Conservation (phyloP, 1,284 basidiomycete species). For the Marasmius oreades region DNA sequence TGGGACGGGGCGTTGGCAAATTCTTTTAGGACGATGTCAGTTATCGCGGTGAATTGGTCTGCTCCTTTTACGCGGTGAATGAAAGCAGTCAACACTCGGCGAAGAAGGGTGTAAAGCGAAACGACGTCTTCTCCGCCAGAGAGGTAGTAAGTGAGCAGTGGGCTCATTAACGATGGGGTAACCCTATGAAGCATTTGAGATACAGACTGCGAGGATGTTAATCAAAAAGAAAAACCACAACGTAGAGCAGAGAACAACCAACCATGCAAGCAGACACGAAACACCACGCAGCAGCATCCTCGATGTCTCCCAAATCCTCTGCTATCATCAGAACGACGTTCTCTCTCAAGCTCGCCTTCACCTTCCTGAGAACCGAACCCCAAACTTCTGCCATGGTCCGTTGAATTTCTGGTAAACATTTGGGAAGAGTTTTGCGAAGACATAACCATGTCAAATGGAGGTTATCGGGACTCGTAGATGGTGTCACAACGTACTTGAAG, state of each 20-base stretch:
- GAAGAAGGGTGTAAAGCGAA: constrained; percentile 51
- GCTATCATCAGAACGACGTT: constrained; percentile 49
- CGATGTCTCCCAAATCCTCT: constrained; percentile 39
- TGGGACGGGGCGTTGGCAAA: constrained; percentile 21
- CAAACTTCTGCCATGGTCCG: constrained; percentile 75
- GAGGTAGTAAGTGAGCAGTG: constrained; percentile 56
- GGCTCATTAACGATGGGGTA: constrained; percentile 57
- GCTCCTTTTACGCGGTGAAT: constrained; percentile 75
- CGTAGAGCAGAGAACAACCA: constrained; percentile 20
- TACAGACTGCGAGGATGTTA: constrained; percentile 49
- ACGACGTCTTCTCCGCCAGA: constrained; percentile 33
- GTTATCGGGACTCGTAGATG: constrained; percentile 44
- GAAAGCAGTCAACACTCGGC: constrained; percentile 73
- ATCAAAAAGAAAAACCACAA: no score
- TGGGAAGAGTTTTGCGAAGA: constrained; percentile 46
- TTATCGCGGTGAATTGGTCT: constrained; percentile 58
- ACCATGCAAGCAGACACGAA: constrained; percentile 74
- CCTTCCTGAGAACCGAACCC: constrained; percentile 62
- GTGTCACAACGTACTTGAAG: constrained; percentile 69
- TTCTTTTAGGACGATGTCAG: constrained; percentile 46
- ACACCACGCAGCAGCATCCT: constrained; percentile 64
- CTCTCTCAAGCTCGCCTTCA: constrained; percentile 53
- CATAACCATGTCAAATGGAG: constrained; percentile 56
- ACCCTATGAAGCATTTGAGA: constrained; percentile 79
- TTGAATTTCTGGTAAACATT: constrained; percentile 65